Evolutionary conservation across 1,284 basidiomycete genomes (phyloP), one percentile per base, ranked within the genome.

Genomic region (Thelephora terrestris): DNA sequence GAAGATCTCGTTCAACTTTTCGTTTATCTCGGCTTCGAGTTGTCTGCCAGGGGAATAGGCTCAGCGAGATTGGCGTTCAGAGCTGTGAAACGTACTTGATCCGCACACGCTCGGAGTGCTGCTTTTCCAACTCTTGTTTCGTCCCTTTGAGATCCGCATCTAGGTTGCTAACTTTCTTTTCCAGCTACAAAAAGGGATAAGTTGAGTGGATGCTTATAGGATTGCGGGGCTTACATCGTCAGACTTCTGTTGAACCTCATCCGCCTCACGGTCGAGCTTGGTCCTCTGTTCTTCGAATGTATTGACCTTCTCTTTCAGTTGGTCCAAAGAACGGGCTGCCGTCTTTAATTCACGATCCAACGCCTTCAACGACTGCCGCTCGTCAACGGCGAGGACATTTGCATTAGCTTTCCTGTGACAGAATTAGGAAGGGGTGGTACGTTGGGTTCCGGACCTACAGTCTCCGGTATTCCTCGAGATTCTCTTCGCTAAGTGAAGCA

Each of bases 1-100:
- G 61, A 91, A 87, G 10, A 89, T 77, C 21, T 82, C 81, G 49
- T 85, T 76, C 3, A 99, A 77, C 59, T 93, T 91, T 64, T 96
- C 94, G 61, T 95, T 95, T 40, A 89, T 76, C 59, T 96, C 91
- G 0, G 79, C 78, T 66, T 94, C 91, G 4, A 91, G 76, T 70
- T 90, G 85, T 45, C 91, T 95, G 58, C n/a, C 49, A 34, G 12
- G 21, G 48, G 7, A 16, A 27, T 37, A 42, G n/a, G 27, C 24
- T 45, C 18, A 14, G 12, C 35, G 34, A 37, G 5, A 14, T 2
- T 29, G 23, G 6, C 32, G 32, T 2, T 18, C 20, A 7, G 3
- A 6, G 9, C 17, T 12, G 2, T 16, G 24, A 43, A 35, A 67
- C 81, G 36, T 60, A 87, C 85, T 72, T 70, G 55, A 91, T 83